Base-by-base conservation (phyloP, 2,329 filamentous ascomycete species). In the Metarhizium anisopliae region DNA sequence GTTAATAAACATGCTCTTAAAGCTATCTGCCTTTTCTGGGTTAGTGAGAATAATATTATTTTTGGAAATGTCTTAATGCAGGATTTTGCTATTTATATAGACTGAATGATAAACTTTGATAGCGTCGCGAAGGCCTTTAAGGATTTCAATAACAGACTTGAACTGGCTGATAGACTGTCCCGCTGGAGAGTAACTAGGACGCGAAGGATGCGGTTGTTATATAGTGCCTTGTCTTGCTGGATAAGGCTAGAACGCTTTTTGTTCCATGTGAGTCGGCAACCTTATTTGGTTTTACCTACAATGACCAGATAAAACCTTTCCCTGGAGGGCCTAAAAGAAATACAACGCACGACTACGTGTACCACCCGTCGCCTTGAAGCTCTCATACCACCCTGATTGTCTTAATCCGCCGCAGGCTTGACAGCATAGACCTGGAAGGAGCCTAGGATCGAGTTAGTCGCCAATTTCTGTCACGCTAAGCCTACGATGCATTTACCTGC, bases 111-210 rank as follows among this genome's bases (percentile, higher is more conserved):
- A 18, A n/a, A 25, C 51, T 52, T 40, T 25, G n/a, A 25, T 52
- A 16, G 43, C 43, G 43, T 47, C 18, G 6, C 43, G 5, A 47
- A 47, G 43, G 43, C 43, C 16, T 47, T 30, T 38, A n/a, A 47
- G 43, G 6, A 47, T 18, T 36, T 52, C 51, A 7, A 52, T 13
- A 52, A 43, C 51, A 45, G 36, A 4, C 51, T 52, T 40, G 36
- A 38, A 52, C 51, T 53, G 40, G 38, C 47, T 52, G 30, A 58
- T 56, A 25, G 43, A 45, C 40, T 54, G 43, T 47, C 54, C 56
- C n/a, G 49, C 54, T 29, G 56, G 56, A 11, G 56, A 54, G 56
- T 25, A 29, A 50, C 54, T 32, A 56, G 38, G 18, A 54, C 54
- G 54, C 52, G 51, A 51, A 55, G 53, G 43, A 58, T 58, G 38